Conservation (phyloP, 2,329 filamentous ascomycete genomes). For the Fusarium sp. region DNA sequence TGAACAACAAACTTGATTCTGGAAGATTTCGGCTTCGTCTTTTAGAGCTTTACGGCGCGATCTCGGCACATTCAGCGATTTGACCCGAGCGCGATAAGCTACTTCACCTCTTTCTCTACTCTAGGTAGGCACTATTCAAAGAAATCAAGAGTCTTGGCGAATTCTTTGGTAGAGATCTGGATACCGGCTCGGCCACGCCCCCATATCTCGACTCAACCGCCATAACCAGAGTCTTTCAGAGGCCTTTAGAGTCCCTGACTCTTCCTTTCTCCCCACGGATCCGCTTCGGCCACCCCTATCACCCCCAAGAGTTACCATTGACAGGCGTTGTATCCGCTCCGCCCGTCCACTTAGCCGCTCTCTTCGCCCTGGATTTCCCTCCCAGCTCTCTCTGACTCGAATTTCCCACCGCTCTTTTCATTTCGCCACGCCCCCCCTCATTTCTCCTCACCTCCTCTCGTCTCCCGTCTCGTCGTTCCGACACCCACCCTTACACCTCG, state of each 20-base stretch:
- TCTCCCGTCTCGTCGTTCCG: not conserved
- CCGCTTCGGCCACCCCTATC: constrained; percentile 20
- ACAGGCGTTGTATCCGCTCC: constrained; percentile 26
- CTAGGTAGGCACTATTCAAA: not conserved
- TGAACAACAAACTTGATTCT: constrained; percentile 22
- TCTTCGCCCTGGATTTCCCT: constrained; percentile 25
- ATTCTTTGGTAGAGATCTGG: constrained; percentile 27
- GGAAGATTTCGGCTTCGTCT: constrained; percentile 14
- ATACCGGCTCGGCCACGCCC: constrained; percentile 1
- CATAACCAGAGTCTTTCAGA: not conserved
- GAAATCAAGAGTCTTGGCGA: constrained; percentile 22
- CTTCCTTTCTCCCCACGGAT: constrained; percentile 22
- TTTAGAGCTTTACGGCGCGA: constrained; percentile 6
- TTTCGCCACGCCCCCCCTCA: constrained; percentile 24
- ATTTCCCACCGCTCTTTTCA: constrained; percentile 38
- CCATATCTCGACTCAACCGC: constrained; percentile 16
- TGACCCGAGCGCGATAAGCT: constrained; percentile 34
- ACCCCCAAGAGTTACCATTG: not conserved
- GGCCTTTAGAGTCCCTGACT: constrained; percentile 11
- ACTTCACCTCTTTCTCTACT: not conserved
- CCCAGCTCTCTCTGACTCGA: constrained; percentile 19
- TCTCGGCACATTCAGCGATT: constrained; percentile 22
- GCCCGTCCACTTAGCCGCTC: constrained; percentile 35
- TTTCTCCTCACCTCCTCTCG: not conserved
- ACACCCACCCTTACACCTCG: constrained; percentile 2